A percentile compares a stretch with the other conserved stretches of the same genome.
Conservation (phyloP, 768 basidiomycete genomes). For the Lyophyllum shimeji region DNA sequence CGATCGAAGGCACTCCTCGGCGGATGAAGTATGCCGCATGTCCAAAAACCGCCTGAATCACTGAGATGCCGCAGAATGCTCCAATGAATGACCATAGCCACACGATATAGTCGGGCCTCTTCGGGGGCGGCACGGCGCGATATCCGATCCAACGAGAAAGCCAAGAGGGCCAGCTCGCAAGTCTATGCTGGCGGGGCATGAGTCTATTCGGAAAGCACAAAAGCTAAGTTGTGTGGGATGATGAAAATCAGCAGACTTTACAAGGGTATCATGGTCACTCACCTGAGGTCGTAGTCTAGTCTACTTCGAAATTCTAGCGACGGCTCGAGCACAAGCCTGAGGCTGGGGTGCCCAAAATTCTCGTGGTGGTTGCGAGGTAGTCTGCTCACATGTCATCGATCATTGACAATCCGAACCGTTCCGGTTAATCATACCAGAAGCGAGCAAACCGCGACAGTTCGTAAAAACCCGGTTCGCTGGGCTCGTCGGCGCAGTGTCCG, state of each 20-base stretch:
- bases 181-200: constrained; percentile 14
- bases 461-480: not conserved
- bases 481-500: not conserved
- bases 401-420: not conserved
- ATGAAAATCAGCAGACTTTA: not conserved
- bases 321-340: not conserved
- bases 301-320: not conserved
- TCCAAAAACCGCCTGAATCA: constrained; percentile 50
- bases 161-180: constrained; percentile 35
- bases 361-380: not conserved
- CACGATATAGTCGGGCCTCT: constrained; percentile 32
- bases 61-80: constrained; percentile 47
- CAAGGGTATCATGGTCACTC: no score
- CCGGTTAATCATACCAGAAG: not conserved
- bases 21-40: constrained; percentile 47
- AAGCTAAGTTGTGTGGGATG: not conserved
- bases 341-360: not conserved
- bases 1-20: constrained; percentile 43
- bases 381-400: not conserved
- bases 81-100: constrained; percentile 56
- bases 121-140: constrained; percentile 31
- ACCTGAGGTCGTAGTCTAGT: not conserved
- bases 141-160: constrained; percentile 46
- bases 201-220: no score
- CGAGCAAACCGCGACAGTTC: not conserved